Evolutionary conservation across 148 eudicot genomes (phyloP), one percentile per base, ranked within the genome.

Genomic region (Spergularia bocconei): DNA sequence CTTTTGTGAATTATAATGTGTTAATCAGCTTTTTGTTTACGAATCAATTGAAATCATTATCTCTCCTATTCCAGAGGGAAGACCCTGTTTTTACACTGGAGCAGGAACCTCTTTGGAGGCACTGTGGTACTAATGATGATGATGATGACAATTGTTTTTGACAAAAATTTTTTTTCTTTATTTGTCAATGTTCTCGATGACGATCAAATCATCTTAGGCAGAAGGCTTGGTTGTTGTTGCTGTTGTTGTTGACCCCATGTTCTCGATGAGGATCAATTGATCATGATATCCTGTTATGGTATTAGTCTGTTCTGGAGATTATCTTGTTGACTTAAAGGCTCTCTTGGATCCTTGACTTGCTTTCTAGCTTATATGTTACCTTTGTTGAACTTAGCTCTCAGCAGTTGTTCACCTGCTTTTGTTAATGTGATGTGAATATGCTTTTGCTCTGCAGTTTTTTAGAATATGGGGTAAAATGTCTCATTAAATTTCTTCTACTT

Each of bases 401-500:
- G 5, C 52, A 50, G 36, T 61, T 9, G 51, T 6, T 69, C 36
- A 21, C 56, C 51, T 44, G 59, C 14, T 78, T 36, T 50, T 36
- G 63, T 56, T 56, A 55, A 60, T 16, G 21, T 47, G 73, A 48
- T 73, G 17, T 58, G 69, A 11, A 25, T 20, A 20, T 76, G 13
- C 52, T 70, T 70, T 17, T 55, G 52, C 25, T 39, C 23, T 17
- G 17, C 73, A 48, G 68, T 23, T 76, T 52, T 52, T 14, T 7
- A 39, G 50, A 59, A 29, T 29, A 29, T 29, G 36, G 15, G 17
- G 7, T 5, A 69, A 61, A 21, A 13, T 19, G 38, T 55, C 55
- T 23, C 21, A 39, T 56, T 21, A 64, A 23, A 21, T 21, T 17
- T 64, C 70, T 71, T 15, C 72, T 60, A 36, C 72, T 69, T 83